These are phyloP conservation scores for Penicillium dipodomyicola DNA, from an alignment of 495 filamentous ascomycete genomes.

Conservation along the genomic window DNA sequence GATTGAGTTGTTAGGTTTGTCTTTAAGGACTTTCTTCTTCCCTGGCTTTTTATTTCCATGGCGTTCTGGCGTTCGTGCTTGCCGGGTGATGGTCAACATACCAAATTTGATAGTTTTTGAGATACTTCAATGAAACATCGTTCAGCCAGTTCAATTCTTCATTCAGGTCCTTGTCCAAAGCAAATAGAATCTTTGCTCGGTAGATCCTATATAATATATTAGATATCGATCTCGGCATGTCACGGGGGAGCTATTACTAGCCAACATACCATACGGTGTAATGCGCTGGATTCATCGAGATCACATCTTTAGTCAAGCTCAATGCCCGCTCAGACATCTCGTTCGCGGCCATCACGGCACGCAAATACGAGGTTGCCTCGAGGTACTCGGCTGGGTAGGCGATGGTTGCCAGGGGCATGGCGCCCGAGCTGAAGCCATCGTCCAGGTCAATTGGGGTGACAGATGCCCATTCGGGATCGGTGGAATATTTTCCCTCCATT, in stretches of 20 bases:
- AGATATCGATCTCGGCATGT: constrained; percentile 4
- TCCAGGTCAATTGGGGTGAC: constrained; percentile 78
- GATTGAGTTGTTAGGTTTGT: constrained; percentile 12
- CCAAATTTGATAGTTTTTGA: constrained; percentile 99
- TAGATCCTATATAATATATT: constrained; percentile 61
- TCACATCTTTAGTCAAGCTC: constrained; percentile 82
- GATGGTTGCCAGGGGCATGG: constrained; percentile 78
- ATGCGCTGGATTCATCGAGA: constrained; percentile 89
- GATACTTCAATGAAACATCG: constrained; percentile 69
- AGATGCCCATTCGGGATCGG: constrained; percentile 78
- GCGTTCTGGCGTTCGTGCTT: not conserved
- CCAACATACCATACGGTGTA: constrained; percentile 85
- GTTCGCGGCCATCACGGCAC: constrained; percentile 85
- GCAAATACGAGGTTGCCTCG: constrained; percentile 85
- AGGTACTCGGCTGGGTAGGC: constrained; percentile 82
- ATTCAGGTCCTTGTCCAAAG: constrained; percentile 60
- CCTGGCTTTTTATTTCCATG: not conserved
- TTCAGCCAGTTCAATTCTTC: constrained; percentile 86
- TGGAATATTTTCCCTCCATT: constrained; percentile 54
- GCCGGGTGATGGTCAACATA: constrained; percentile 21
- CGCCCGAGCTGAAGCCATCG: constrained; percentile 60
- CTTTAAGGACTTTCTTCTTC: not conserved
- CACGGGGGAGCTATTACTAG: not conserved
- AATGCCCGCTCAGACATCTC: constrained; percentile 79
- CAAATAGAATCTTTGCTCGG: constrained; percentile 71